These are phyloP conservation scores for Puccinia novopanici DNA, from an alignment of 1,284 basidiomycete species.

Conservation along the genomic window DNA sequence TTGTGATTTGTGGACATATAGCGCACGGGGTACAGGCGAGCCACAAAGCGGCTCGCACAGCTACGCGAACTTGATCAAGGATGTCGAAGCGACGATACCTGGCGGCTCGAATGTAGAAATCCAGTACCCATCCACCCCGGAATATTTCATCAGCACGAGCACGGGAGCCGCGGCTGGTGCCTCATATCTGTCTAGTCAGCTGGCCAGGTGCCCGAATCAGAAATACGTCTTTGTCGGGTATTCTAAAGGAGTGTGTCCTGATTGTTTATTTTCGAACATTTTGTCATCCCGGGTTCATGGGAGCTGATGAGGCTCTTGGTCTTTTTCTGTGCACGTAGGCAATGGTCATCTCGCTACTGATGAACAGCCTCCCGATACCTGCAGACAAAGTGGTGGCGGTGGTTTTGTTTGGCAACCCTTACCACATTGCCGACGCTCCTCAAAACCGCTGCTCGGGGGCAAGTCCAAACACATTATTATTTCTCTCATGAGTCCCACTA, in stretches of 20 bases:
- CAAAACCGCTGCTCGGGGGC: conserved; percentile 40
- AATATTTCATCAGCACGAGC: conserved; percentile 10
- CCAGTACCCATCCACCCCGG: not conserved
- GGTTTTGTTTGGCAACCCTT: conserved; percentile 43
- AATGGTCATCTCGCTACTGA: conserved; percentile 37
- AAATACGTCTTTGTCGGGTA: conserved; percentile 44
- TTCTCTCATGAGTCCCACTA: not conserved
- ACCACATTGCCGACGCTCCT: conserved; percentile 11
- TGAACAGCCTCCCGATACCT: not conserved
- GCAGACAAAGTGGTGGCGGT: conserved; percentile 14
- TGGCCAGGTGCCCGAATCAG: conserved; percentile 7
- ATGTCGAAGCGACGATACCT: not conserved
- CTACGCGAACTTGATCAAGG: conserved; percentile 12
- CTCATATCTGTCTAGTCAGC: not conserved
- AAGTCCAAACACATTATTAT: not conserved
- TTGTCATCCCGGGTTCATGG: not conserved
- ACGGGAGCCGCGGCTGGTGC: conserved; percentile 7
- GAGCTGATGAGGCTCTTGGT: too few species aligned
- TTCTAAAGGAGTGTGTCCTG: conserved; percentile 39
- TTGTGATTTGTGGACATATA: too few species aligned
- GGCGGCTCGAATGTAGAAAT: conserved; percentile 24
- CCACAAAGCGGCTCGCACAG: conserved; percentile 6
- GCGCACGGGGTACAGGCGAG: too few species aligned
- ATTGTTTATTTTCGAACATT: not conserved
- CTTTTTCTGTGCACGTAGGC: conserved; percentile 19